phyloP scores from a whole-genome alignment of 108 stramenopile species.

The Poteriospumella lacustris region DNA sequence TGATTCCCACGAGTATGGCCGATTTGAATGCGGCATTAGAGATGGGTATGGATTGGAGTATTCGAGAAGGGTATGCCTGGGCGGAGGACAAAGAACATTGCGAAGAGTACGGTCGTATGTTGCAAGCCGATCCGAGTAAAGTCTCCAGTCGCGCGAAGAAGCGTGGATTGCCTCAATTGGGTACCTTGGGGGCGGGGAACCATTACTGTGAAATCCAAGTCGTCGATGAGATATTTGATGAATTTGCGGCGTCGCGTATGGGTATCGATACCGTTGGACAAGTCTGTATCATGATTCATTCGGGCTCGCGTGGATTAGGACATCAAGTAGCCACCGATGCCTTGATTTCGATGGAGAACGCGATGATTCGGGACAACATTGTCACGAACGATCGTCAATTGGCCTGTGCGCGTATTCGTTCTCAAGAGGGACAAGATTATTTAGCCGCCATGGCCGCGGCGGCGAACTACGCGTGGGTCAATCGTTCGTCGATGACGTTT shows the following conservation, averaged over 20 bases:
- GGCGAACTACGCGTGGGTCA: conserved; percentile 81
- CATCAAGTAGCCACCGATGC: conserved; percentile 82
- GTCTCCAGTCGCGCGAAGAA: conserved; percentile 65
- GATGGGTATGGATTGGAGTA: conserved; percentile 71
- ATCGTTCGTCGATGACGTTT: conserved; percentile 70
- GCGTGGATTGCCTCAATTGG: conserved; percentile 71
- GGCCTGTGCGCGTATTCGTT: conserved; percentile 64
- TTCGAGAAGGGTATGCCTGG: conserved; percentile 73
- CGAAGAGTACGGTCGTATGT: conserved; percentile 54
- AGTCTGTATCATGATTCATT: conserved; percentile 77
- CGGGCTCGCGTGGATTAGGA: conserved; percentile 67
- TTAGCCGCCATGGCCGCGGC: conserved; percentile 67
- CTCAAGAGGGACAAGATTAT: conserved; percentile 69
- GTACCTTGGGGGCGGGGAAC: conserved; percentile 70
- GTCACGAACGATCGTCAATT: conserved; percentile 70
- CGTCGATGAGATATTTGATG: conserved; percentile 70
- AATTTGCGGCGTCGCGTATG: conserved; percentile 62
- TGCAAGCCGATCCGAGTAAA: conserved; percentile 28
- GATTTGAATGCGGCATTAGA: conserved; percentile 64
- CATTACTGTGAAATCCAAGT: conserved; percentile 78
- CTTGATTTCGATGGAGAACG: conserved; percentile 66
- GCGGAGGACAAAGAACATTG: conserved; percentile 73
- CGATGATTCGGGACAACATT: conserved; percentile 68
- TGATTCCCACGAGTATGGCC: conserved; percentile 55
- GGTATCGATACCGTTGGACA: conserved; percentile 55